These are phyloP conservation scores for Barnettozyma vustinii DNA, from an alignment of 805 yeast genomes.

Conservation along the genomic window DNA sequence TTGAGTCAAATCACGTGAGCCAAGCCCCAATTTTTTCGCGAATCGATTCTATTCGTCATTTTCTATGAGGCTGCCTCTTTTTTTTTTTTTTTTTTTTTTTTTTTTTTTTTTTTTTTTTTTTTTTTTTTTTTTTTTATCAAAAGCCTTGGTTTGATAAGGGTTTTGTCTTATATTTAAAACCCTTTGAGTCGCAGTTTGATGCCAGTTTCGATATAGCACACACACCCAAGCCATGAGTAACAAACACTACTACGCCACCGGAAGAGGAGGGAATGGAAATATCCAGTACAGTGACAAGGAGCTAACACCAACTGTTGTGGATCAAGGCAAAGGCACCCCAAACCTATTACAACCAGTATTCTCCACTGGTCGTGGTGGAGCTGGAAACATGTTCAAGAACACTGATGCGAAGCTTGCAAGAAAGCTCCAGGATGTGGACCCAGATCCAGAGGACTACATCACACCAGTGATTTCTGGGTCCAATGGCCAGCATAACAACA, in stretches of 20 bases:
- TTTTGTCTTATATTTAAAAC: neutral
- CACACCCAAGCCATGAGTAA: slow-evolving; percentile 8
- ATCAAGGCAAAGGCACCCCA: slow-evolving; percentile 60
- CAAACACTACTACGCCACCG: slow-evolving; percentile 52
- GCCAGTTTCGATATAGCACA: neutral
- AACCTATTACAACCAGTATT: slow-evolving; percentile 47
- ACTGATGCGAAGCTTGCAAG: slow-evolving; percentile 53
- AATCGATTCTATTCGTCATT: neutral
- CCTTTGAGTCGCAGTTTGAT: neutral
- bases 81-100: no score
- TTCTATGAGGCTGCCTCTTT: neutral
- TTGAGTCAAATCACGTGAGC: neutral
- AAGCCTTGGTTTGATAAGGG: neutral
- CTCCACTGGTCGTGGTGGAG: slow-evolving; percentile 77
- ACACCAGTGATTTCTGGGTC: slow-evolving; percentile 36
- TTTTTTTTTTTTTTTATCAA: no score
- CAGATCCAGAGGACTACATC: slow-evolving; percentile 32
- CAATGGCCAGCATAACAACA: slow-evolving; percentile 23
- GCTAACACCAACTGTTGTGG: slow-evolving; percentile 51
- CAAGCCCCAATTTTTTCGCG: neutral
- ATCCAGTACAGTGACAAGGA: slow-evolving; percentile 38
- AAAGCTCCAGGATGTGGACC: slow-evolving; percentile 62
- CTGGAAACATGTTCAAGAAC: slow-evolving; percentile 67
- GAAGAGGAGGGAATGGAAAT: slow-evolving; percentile 79
- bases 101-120: no score